A percentile compares a stretch with the other conserved stretches of the same genome.
phyloP scores from a whole-genome alignment of 1,284 basidiomycete genomes.

The Cerioporus squamosus region DNA sequence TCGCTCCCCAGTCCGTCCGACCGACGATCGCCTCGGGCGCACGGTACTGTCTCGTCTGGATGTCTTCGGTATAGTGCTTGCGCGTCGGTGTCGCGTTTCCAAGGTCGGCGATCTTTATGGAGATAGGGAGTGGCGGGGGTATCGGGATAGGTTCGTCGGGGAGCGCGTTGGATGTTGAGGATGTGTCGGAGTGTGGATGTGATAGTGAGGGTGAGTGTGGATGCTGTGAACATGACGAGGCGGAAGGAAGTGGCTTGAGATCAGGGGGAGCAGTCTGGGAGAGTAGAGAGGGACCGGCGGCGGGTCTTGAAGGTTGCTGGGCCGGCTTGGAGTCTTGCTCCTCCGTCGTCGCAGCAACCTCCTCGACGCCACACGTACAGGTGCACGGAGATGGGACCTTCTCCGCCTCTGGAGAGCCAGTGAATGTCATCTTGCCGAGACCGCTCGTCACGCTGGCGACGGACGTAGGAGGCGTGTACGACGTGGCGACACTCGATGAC shows the following conservation, averaged over 20 bases:
- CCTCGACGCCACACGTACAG: constrained; percentile 19
- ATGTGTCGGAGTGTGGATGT: constrained; percentile 10
- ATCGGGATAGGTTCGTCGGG: constrained; percentile 21
- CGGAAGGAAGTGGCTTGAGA: constrained; percentile 16
- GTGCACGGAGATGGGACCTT: constrained; percentile 5
- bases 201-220: constrained; percentile 25
- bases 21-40: constrained; percentile 92
- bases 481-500: constrained; percentile 31
- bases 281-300: constrained; percentile 59
- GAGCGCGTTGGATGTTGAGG: constrained; percentile 14
- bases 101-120: constrained; percentile 91
- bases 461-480: constrained; percentile 37
- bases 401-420: constrained; percentile 13
- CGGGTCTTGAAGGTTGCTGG: constrained; percentile 11
- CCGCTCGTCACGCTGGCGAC: constrained; percentile 35
- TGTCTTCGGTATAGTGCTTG: constrained; percentile 90
- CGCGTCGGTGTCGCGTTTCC: constrained; percentile 86
- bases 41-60: constrained; percentile 93
- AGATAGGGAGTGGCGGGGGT: constrained; percentile 51
- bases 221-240: constrained; percentile 35
- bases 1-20: constrained; percentile 82
- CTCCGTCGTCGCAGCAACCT: background rate
- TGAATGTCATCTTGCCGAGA: constrained; percentile 29
- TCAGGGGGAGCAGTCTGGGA: constrained; percentile 63
- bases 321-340: constrained; percentile 5